Conservation (phyloP, 805 yeast genomes). For the Cyberlindnera amylophila region DNA sequence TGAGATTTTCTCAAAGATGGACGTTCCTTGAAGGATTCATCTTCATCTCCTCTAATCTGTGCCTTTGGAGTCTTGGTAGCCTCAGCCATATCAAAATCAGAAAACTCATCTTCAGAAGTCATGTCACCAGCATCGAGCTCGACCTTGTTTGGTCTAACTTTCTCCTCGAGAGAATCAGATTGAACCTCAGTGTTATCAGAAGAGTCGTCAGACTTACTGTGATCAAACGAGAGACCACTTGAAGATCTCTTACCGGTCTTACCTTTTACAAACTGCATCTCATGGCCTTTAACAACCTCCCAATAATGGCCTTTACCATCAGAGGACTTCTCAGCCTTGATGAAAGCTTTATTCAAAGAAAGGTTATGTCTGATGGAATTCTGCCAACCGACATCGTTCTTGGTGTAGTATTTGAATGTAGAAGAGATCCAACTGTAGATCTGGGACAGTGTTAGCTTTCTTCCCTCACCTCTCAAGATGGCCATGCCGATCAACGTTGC, state of each 20-base stretch:
- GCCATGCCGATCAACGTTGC: conserved; percentile 95
- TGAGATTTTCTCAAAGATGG: conserved; percentile 25
- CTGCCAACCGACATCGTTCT: conserved; percentile 94
- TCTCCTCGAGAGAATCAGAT: neutral
- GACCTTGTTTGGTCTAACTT: conserved; percentile 3
- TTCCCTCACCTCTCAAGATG: conserved; percentile 69
- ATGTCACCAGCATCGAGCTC: conserved; percentile 10
- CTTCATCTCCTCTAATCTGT: conserved; percentile 21
- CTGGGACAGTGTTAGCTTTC: conserved; percentile 73
- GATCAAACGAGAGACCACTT: conserved; percentile 9
- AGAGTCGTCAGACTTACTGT: conserved; percentile 1
- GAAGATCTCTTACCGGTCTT: conserved; percentile 40
- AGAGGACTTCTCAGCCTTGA: conserved; percentile 85
- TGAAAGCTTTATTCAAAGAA: conserved; percentile 88
- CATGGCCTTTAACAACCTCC: conserved; percentile 83
- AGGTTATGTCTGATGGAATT: conserved; percentile 93
- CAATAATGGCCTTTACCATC: conserved; percentile 88
- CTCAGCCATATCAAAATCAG: conserved; percentile 14
- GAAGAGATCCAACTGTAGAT: conserved; percentile 90
- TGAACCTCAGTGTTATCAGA: conserved; percentile 1
- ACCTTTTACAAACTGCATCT: conserved; percentile 70
- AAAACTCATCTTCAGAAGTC: conserved; percentile 17
- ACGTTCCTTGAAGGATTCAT: conserved; percentile 4
- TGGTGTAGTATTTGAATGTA: conserved; percentile 77
- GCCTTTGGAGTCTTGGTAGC: conserved; percentile 23